These are phyloP conservation scores for Lepiota venenata DNA, from an alignment of 768 basidiomycete species.

Conservation along the genomic window DNA sequence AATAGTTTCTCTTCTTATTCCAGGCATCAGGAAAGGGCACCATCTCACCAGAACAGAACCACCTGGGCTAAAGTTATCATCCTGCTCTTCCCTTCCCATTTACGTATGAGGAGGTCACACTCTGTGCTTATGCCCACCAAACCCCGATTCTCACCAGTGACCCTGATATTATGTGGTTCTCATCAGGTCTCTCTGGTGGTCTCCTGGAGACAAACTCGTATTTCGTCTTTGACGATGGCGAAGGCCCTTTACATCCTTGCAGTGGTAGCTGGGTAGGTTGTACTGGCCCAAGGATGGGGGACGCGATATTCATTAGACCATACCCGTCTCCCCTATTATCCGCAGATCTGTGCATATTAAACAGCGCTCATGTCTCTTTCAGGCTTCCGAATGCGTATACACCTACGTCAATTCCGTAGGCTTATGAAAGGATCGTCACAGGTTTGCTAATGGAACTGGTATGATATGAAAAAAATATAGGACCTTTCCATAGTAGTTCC, in stretches of 20 bases:
- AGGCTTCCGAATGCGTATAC: conserved; percentile 1
- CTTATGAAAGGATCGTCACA: conserved; percentile 3
- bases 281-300: background rate
- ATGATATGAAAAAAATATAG: background rate
- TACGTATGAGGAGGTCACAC: background rate
- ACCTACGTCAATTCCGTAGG: conserved; percentile 1
- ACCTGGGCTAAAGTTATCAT: conserved; percentile 1
- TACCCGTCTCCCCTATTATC: background rate
- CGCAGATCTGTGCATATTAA: background rate
- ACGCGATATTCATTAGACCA: background rate
- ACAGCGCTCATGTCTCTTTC: conserved; percentile 3
- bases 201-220: conserved; percentile 3
- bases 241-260: background rate
- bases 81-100: background rate
- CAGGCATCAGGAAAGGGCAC: background rate
- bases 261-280: background rate
- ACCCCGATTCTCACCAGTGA: background rate
- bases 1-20: background rate
- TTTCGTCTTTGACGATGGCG: background rate
- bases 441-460: background rate
- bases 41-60: background rate
- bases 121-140: conserved; percentile 1
- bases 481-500: background rate
- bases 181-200: background rate
- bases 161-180: background rate